Base-by-base conservation (phyloP, 23 red algal species). In the Agarophyton chilense region DNA sequence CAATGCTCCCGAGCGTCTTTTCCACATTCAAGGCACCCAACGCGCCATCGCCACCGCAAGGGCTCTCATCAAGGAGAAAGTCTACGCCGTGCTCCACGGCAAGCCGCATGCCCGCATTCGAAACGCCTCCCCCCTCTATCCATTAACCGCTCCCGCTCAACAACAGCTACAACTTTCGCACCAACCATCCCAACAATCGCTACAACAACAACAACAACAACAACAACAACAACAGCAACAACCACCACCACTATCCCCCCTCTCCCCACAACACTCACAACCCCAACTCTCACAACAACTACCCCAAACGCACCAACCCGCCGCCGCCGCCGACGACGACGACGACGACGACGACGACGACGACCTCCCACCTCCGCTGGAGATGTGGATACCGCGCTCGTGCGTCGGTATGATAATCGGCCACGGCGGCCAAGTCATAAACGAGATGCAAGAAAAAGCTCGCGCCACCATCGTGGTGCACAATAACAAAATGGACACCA, bases 351-450 rank as follows among this genome's bases (percentile, higher is more conserved):
- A 79, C 36, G 68, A 74, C 74, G 82, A 86, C 65, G 82, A 72
- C 65, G 82, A 73, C 62, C 38, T 55, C 82, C 74, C 74, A 55
- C 74, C 46, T 12, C 42, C 81, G 65, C 56, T 79, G 5, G 92
- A 96, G 73, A 78, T 96, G 50, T 96, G 94, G 94, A 86, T 96
- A 77, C 94, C 94, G 29, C 61, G 80, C 34, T 87, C 82, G 43
- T 83, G 94, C 36, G 94, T 96, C 25, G 94, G 94, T 24, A 77
- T 90, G 45, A 92, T 96, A 18, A 96, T 96, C 44, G 94, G 94
- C 21, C 58, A 80, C 41, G 75, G 87, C n/a, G 94, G 94, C 50
- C 87, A 92, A 41, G 84, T 89, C 52, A 90, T 96, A 42, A 73
- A 85, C 79, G 57, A 66, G 16, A 86, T 96, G 67, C 88, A 96